A percentile compares a stretch with the other conserved stretches of the same genome.
phyloP scores from a whole-genome alignment of 164 flowering plant genomes.

The Vitis riparia region DNA sequence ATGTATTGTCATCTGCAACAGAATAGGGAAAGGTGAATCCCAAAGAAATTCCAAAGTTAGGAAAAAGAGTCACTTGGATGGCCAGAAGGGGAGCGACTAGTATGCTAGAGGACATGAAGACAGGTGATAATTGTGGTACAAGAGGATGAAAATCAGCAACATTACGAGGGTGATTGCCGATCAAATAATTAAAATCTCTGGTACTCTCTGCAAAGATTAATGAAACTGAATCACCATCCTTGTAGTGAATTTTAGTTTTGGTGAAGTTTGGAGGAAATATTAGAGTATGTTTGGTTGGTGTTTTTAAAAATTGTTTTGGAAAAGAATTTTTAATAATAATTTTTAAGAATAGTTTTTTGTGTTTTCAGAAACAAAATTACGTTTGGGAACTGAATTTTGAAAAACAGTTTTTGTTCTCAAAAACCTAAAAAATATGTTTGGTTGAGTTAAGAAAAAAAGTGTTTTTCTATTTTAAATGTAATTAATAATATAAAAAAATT shows the following conservation, averaged over 20 bases:
- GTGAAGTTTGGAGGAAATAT: constrained; percentile 20
- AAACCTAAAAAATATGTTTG: too few relatives aligned
- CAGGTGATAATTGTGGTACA: constrained; percentile 26
- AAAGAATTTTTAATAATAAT: too few relatives aligned
- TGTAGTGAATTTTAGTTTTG: constrained; percentile 25
- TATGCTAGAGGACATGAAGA: not conserved
- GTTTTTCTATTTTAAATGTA: too few relatives aligned
- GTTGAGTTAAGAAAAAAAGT: too few relatives aligned
- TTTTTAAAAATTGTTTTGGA: too few relatives aligned
- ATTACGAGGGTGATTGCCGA: constrained; percentile 10
- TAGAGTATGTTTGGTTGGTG: not conserved
- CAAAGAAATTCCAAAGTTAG: constrained; percentile 23
- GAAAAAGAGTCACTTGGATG: constrained; percentile 32
- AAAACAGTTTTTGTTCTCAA: too few relatives aligned
- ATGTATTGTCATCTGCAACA: constrained; percentile 30
- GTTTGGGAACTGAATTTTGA: too few relatives aligned
- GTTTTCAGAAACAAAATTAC: too few relatives aligned
- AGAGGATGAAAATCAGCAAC: constrained; percentile 19
- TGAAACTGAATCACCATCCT: constrained; percentile 31
- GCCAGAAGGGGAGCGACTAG: constrained; percentile 21
- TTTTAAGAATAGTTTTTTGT: too few relatives aligned
- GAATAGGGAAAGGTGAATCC: constrained; percentile 22
- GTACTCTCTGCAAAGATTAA: constrained; percentile 34
- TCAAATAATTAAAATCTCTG: constrained; percentile 24
- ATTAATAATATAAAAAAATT: too few relatives aligned